Base-by-base conservation (phyloP, 2,329 filamentous ascomycete species). In the Plectosphaerella cucumerina region DNA sequence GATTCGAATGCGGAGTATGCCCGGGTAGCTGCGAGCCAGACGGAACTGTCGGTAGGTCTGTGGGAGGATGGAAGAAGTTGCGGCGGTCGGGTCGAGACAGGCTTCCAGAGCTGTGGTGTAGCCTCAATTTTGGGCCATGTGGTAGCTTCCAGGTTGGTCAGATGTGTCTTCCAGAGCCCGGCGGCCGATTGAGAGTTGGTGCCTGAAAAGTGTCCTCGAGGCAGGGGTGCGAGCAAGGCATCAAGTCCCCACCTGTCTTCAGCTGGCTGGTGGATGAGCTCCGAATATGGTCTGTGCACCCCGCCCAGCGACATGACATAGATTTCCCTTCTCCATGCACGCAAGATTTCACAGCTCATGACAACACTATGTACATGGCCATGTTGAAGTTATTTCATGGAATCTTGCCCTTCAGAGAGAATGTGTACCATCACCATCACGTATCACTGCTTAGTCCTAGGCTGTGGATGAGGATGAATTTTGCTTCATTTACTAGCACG, bases 111-210 rank as follows among this genome's bases (percentile, higher is more conserved):
- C 53, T 55, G 42, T 47, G 44, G 52, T 47, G 18, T 46, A 35
- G 54, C 42, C 54, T 47, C 45, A 55, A 55, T 56, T 56, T 53
- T 56, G 53, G 48, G 50, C 43, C 49, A 51, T 55, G 53, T 31
- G 53, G 47, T 53, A 56, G 54, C 54, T 56, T n/a, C n/a, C n/a
- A n/a, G n/a, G n/a, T n/a, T 56, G 50, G 50, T 55, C 50, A 54
- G 54, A 56, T 56, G 54, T 56, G 54, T 56, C 54, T 53, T 49
- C 52, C 49, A 48, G 44, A 54, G 50, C n/a, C n/a, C n/a, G n/a
- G 48, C 53, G 45, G 50, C 42, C 48, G 53, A 51, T 51, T 55
- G 26, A 39, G 11, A 42, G 39, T 55, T 48, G 48, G 48, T 53
- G 54, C 54, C 53, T 56, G 39, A 55, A 21, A 34, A 18, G 35